Evolutionary conservation across 2,329 filamentous ascomycete genomes (phyloP).

Genomic region (Cladosporium sp.): DNA sequence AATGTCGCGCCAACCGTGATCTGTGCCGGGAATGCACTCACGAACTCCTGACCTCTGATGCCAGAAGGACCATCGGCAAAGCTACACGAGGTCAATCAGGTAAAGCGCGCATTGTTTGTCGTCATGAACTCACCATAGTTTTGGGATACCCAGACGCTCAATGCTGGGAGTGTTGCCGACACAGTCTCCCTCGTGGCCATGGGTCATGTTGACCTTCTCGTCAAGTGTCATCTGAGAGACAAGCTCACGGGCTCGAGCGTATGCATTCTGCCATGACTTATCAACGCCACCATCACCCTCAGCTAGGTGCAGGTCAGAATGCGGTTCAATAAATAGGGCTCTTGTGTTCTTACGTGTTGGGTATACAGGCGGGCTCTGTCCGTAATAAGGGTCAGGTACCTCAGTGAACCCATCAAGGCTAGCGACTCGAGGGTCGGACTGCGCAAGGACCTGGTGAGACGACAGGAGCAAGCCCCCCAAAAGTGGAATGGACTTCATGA

Average conservation of each 20-base stretch:
- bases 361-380: conserved; percentile 23
- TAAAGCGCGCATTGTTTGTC: conserved; percentile 31
- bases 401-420: conserved; percentile 11
- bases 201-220: conserved; percentile 32
- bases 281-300: conserved; percentile 19
- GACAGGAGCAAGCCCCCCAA: conserved; percentile 6
- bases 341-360: conserved; percentile 21
- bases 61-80: conserved; percentile 70
- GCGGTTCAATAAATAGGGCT: too few species aligned
- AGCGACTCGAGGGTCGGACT: neutral
- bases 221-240: conserved; percentile 30
- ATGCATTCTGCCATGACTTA: conserved; percentile 26
- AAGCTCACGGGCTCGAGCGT: conserved; percentile 26
- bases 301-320: conserved; percentile 13
- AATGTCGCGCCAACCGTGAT: conserved; percentile 80
- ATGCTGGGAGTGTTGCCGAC: conserved; percentile 72
- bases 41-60: conserved; percentile 22
- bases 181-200: conserved; percentile 41
- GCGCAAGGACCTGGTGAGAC: neutral
- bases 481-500: conserved; percentile 1
- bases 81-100: conserved; percentile 47
- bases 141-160: conserved; percentile 62
- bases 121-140: conserved; percentile 61
- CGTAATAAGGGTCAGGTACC: conserved; percentile 14
- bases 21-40: conserved; percentile 70